These are phyloP conservation scores for Aspergillus steynii DNA, from an alignment of 495 filamentous ascomycete species.

Conservation along the genomic window DNA sequence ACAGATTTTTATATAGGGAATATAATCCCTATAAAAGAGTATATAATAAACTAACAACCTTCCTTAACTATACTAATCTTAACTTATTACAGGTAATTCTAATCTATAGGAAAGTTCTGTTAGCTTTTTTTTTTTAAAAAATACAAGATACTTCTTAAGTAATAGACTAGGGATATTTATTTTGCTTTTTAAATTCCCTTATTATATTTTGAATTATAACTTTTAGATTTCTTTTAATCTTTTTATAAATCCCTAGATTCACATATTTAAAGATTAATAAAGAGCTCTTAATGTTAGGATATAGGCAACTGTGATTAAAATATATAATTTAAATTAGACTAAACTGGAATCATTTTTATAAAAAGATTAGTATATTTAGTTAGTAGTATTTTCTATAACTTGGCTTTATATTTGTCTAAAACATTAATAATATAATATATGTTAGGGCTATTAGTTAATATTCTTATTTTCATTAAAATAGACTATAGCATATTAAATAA, in stretches of 20 bases:
- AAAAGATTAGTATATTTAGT: not conserved
- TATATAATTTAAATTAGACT: slow-evolving; percentile 13
- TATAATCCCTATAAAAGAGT: not conserved
- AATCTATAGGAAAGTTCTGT: not conserved
- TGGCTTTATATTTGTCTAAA: not conserved
- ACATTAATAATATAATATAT: not conserved
- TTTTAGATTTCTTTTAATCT: not conserved
- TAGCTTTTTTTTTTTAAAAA: not conserved
- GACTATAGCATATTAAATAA: not conserved
- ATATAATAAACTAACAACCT: not conserved
- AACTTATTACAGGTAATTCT: not conserved
- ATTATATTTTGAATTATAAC: not conserved
- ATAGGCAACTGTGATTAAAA: slow-evolving; percentile 30
- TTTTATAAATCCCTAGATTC: not conserved
- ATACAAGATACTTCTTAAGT: not conserved
- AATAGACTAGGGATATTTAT: not conserved
- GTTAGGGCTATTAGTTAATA: not conserved
- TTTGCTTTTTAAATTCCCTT: not conserved
- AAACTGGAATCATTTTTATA: slow-evolving; percentile 1
- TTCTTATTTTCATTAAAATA: not conserved
- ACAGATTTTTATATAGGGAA: not conserved
- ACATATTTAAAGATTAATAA: slow-evolving; percentile 14
- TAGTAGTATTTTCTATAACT: not conserved
- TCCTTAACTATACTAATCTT: not conserved
- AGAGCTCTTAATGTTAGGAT: slow-evolving; percentile 20